Evolutionary conservation across 1,284 basidiomycete species (phyloP).

Genomic region (Malassezia cuniculi): DNA sequence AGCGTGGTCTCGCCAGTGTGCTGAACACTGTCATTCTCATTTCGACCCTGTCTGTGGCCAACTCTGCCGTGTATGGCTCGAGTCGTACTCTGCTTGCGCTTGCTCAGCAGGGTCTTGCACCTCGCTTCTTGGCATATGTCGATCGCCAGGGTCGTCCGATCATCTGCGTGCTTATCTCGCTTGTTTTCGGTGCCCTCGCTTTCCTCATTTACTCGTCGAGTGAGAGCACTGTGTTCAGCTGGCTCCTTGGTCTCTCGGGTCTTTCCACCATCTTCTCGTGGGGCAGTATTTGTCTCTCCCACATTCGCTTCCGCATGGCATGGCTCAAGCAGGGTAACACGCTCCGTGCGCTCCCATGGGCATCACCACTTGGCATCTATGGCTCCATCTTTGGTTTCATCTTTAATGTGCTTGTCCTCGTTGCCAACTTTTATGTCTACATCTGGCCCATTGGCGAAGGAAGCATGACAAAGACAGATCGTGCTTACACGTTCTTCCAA

Average conservation of each 20-base stretch:
- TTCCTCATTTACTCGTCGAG: conserved; percentile 34
- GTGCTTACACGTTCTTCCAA: conserved; percentile 49
- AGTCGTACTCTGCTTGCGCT: conserved; percentile 44
- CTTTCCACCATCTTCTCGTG: conserved; percentile 50
- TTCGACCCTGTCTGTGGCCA: conserved; percentile 45
- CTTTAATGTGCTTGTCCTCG: conserved; percentile 30
- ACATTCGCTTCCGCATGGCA: conserved; percentile 49
- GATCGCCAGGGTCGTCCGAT: conserved; percentile 50
- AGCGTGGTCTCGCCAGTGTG: conserved; percentile 47
- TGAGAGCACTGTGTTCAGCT: conserved; percentile 46
- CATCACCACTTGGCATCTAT: conserved; percentile 47
- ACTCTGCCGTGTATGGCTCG: conserved; percentile 45
- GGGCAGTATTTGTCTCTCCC: conserved; percentile 28
- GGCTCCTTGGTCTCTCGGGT: conserved; percentile 50
- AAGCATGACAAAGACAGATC: conserved; percentile 18
- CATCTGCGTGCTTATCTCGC: conserved; percentile 42
- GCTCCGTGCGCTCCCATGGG: conserved; percentile 49
- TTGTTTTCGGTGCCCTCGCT: conserved; percentile 26
- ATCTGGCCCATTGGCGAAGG: conserved; percentile 38
- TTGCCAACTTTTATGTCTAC: conserved; percentile 21
- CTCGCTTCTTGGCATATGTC: conserved; percentile 45
- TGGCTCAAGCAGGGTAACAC: conserved; percentile 49
- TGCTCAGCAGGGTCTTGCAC: conserved; percentile 46
- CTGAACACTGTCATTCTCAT: conserved; percentile 48
- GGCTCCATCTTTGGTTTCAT: conserved; percentile 48